These are phyloP conservation scores for Xylariaceae sp. DNA, from an alignment of 2,329 filamentous ascomycete genomes.

Conservation along the genomic window DNA sequence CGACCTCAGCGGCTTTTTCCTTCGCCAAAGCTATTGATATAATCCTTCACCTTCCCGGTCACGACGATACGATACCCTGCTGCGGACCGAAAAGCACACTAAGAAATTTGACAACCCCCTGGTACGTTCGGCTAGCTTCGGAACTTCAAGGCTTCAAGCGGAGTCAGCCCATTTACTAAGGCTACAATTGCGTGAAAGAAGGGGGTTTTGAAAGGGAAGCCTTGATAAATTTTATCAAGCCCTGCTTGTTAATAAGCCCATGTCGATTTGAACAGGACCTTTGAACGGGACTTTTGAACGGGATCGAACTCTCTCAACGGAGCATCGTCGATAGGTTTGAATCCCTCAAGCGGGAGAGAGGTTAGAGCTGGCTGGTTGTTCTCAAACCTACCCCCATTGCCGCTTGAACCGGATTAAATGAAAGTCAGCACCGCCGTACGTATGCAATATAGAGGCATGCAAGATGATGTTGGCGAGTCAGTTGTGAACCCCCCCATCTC, in stretches of 20 bases:
- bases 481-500: slow-evolving; percentile 7
- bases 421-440: slow-evolving; percentile 14
- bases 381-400: slow-evolving; percentile 6
- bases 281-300: neutral
- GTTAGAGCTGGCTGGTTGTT: neutral
- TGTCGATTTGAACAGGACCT: no score
- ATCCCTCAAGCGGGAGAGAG: slow-evolving; percentile 1
- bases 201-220: no score
- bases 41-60: neutral
- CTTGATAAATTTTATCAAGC: no score
- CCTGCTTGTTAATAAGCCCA: no score
- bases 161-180: no score
- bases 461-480: slow-evolving; percentile 24
- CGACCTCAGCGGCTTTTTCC: slow-evolving; percentile 4
- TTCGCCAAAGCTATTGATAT: neutral
- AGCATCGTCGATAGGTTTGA: neutral
- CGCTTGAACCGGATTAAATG: neutral
- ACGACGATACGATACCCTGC: neutral
- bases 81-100: no score
- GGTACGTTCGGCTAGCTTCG: neutral
- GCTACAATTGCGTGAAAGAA: no score
- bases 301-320: slow-evolving; percentile 2
- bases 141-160: no score
- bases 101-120: no score
- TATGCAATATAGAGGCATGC: slow-evolving; percentile 28